A percentile compares a stretch with the other conserved stretches of the same genome.
Conservation (phyloP, 768 basidiomycete species). For the Pleurotus sapidus region DNA sequence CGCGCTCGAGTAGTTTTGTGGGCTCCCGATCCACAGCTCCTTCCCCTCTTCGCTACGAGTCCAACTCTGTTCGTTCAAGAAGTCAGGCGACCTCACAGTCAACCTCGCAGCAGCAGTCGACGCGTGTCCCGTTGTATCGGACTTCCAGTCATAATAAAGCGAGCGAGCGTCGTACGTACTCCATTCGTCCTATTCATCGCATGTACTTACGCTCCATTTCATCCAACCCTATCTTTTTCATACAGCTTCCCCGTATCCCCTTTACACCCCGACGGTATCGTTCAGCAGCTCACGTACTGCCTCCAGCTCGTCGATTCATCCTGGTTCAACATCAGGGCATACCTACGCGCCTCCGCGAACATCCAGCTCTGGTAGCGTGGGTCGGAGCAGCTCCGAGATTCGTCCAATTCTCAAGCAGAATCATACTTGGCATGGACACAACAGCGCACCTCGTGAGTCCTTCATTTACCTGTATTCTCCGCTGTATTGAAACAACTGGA, state of each 20-base stretch:
- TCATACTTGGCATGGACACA: slow-evolving; percentile 41
- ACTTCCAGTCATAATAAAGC: slow-evolving; percentile 38
- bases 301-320: slow-evolving; percentile 47
- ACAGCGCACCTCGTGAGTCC: slow-evolving; percentile 19
- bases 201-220: slow-evolving; percentile 8
- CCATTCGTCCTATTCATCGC: slow-evolving; percentile 5
- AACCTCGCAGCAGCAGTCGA: slow-evolving; percentile 9
- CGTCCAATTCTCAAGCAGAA: slow-evolving; percentile 47
- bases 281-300: slow-evolving; percentile 47
- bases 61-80: slow-evolving; percentile 16
- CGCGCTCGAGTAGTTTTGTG: slow-evolving; percentile 34
- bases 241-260: slow-evolving; percentile 19
- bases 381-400: slow-evolving; percentile 27
- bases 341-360: slow-evolving; percentile 30
- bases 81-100: slow-evolving; percentile 15
- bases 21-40: slow-evolving; percentile 33
- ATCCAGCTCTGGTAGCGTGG: slow-evolving; percentile 37
- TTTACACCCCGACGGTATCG: slow-evolving; percentile 21
- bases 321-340: slow-evolving; percentile 28
- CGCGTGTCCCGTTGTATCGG: slow-evolving; percentile 35
- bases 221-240: background rate
- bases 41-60: slow-evolving; percentile 39
- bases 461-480: slow-evolving; percentile 6
- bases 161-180: slow-evolving; percentile 40
- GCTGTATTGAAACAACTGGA: background rate